Evolutionary conservation across 495 filamentous ascomycete genomes (phyloP).

Genomic region (Cercophora sp.): DNA sequence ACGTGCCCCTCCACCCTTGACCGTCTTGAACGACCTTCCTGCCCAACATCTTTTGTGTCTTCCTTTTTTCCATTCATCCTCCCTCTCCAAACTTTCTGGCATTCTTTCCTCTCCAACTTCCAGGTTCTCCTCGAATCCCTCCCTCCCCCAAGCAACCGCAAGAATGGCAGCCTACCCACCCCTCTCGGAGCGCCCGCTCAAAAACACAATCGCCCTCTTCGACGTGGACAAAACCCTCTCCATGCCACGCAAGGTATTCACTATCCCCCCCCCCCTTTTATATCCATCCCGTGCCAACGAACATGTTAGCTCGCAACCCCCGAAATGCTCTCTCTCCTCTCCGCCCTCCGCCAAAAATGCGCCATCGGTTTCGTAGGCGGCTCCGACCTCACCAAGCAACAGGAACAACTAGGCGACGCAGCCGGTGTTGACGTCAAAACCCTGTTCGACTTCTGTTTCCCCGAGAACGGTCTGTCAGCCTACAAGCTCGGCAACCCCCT

Average conservation of each 20-base stretch:
- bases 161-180: slow-evolving; percentile 54
- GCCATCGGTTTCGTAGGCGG: slow-evolving; percentile 91
- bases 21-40: background rate
- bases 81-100: no score
- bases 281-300: no score
- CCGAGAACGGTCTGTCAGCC: slow-evolving; percentile 93
- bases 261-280: background rate
- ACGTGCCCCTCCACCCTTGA: slow-evolving; percentile 1
- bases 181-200: slow-evolving; percentile 73
- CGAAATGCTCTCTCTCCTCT: slow-evolving; percentile 79
- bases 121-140: no score
- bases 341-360: slow-evolving; percentile 75
- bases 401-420: slow-evolving; percentile 80
- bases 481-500: slow-evolving; percentile 73
- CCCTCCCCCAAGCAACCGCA: background rate
- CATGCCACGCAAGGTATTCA: slow-evolving; percentile 64
- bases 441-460: slow-evolving; percentile 94
- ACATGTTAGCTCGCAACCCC: slow-evolving; percentile 48
- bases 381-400: slow-evolving; percentile 85
- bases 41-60: background rate
- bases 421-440: slow-evolving; percentile 57
- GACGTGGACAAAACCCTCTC: slow-evolving; percentile 92
- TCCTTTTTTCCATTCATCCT: background rate
- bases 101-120: no score
- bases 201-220: slow-evolving; percentile 87